Evolutionary conservation across 1,139 yeast species (phyloP).

Genomic region (Suhomyces panamericanus): DNA sequence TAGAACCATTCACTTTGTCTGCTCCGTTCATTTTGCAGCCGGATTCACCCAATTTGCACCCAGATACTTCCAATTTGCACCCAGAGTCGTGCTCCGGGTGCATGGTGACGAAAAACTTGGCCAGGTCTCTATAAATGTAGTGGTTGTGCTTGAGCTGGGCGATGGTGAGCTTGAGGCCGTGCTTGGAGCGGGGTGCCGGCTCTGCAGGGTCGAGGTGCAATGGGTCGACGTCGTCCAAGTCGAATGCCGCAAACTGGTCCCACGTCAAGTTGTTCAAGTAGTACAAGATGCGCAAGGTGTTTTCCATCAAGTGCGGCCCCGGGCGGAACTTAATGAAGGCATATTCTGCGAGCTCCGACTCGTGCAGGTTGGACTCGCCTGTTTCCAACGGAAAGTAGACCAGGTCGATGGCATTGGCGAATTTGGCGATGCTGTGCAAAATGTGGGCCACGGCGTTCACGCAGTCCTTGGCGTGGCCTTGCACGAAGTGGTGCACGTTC

Average conservation of each 20-base stretch:
- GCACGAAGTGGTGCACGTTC: constrained; percentile 38
- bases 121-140: constrained; percentile 22
- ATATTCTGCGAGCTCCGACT: constrained; percentile 21
- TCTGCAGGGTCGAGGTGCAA: constrained; percentile 9
- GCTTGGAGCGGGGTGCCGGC: constrained; percentile 26
- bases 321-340: constrained; percentile 35
- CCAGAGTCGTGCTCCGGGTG: neutral
- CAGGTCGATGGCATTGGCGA: constrained; percentile 40
- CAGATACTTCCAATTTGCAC: no score
- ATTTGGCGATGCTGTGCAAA: constrained; percentile 33
- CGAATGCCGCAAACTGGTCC: constrained; percentile 27
- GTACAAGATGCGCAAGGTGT: constrained; percentile 33
- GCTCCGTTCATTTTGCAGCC: no score
- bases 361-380: constrained; percentile 13
- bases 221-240: constrained; percentile 14
- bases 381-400: constrained; percentile 43
- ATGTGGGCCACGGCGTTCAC: constrained; percentile 6
- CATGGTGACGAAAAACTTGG: constrained; percentile 10
- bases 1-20: no score
- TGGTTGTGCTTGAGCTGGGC: constrained; percentile 46
- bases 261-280: constrained; percentile 30
- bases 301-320: constrained; percentile 16
- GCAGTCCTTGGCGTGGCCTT: constrained; percentile 13
- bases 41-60: no score
- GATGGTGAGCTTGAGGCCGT: constrained; percentile 33